These are phyloP conservation scores for Nakazawaea pomicola DNA, from an alignment of 805 yeast genomes.

Conservation along the genomic window DNA sequence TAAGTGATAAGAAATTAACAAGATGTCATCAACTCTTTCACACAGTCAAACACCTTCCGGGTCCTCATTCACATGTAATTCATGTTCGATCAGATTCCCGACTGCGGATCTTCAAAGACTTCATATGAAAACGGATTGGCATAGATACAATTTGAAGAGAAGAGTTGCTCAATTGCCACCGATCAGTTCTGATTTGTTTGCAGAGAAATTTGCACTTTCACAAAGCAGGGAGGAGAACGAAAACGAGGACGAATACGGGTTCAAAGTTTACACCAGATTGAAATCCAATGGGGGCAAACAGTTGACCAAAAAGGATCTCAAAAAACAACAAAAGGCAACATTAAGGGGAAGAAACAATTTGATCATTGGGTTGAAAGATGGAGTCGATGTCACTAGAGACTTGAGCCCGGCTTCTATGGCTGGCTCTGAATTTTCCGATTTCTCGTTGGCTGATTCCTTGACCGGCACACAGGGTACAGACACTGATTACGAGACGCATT, in stretches of 20 bases:
- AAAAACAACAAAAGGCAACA: conserved; percentile 19
- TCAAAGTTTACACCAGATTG: conserved; percentile 29
- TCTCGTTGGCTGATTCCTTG: conserved; percentile 45
- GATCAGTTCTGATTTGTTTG: conserved; percentile 56
- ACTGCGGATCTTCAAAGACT: conserved; percentile 80
- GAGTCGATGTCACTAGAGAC: conserved; percentile 25
- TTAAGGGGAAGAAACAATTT: conserved; percentile 24
- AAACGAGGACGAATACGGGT: conserved; percentile 58
- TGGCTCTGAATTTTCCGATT: conserved; percentile 47
- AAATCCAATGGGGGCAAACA: conserved; percentile 25
- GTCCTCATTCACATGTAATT: conserved; percentile 64
- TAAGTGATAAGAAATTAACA: not conserved
- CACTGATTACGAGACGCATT: conserved; percentile 30
- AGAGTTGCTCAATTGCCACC: conserved; percentile 83
- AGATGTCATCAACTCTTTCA: conserved; percentile 12
- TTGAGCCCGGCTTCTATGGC: conserved; percentile 52
- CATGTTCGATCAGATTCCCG: conserved; percentile 79
- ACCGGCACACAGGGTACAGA: conserved; percentile 13
- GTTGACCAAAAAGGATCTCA: conserved; percentile 35
- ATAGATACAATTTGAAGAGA: conserved; percentile 89
- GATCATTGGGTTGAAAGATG: conserved; percentile 7
- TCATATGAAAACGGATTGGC: conserved; percentile 99
- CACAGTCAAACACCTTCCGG: conserved; percentile 26
- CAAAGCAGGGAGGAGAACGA: conserved; percentile 24
- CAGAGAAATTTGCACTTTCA: conserved; percentile 14